A percentile compares a stretch with the other conserved stretches of the same genome.
These are phyloP conservation scores for Fusarium coffeatum DNA, from an alignment of 2,329 filamentous ascomycete species.

Conservation along the genomic window DNA sequence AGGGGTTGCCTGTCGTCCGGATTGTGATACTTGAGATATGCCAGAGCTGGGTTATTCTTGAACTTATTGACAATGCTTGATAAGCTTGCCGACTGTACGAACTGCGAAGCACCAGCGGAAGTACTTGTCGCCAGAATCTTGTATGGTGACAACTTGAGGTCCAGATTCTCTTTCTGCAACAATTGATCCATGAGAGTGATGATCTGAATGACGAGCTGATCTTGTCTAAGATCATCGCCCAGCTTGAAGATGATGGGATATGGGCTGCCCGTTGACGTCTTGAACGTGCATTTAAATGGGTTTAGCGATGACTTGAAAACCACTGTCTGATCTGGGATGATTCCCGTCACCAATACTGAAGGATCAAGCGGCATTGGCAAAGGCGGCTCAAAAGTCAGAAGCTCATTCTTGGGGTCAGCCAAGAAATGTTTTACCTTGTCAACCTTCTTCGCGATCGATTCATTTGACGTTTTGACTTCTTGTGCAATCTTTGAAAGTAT, in stretches of 20 bases:
- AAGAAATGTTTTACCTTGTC: slow-evolving; percentile 87
- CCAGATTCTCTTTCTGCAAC: slow-evolving; percentile 93
- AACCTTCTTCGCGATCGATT: slow-evolving; percentile 82
- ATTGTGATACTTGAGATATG: slow-evolving; percentile 89
- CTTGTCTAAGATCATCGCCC: slow-evolving; percentile 94
- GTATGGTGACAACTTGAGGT: slow-evolving; percentile 94
- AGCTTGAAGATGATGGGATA: slow-evolving; percentile 98
- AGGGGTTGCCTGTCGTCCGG: slow-evolving; percentile 84
- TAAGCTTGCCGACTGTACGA: slow-evolving; percentile 86
- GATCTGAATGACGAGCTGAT: slow-evolving; percentile 96
- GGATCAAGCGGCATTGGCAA: slow-evolving; percentile 91
- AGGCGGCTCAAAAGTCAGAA: slow-evolving; percentile 84
- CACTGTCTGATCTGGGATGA: slow-evolving; percentile 84
- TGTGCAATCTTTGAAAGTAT: slow-evolving; percentile 89
- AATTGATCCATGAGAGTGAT: slow-evolving; percentile 98
- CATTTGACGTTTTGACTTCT: slow-evolving; percentile 84
- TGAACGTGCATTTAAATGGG: slow-evolving; percentile 91
- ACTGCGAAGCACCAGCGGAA: slow-evolving; percentile 90
- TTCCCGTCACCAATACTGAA: slow-evolving; percentile 79
- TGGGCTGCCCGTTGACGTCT: slow-evolving; percentile 77
- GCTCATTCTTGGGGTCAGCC: slow-evolving; percentile 89
- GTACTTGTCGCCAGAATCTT: slow-evolving; percentile 94
- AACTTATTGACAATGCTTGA: slow-evolving; percentile 87
- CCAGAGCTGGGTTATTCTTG: slow-evolving; percentile 77
- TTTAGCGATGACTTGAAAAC: slow-evolving; percentile 97